Percentiles rank a stretch among this genome's conserved stretches.
These are phyloP conservation scores for Calonectria pauciramosa DNA, from an alignment of 2,329 filamentous ascomycete genomes.

Conservation along the genomic window DNA sequence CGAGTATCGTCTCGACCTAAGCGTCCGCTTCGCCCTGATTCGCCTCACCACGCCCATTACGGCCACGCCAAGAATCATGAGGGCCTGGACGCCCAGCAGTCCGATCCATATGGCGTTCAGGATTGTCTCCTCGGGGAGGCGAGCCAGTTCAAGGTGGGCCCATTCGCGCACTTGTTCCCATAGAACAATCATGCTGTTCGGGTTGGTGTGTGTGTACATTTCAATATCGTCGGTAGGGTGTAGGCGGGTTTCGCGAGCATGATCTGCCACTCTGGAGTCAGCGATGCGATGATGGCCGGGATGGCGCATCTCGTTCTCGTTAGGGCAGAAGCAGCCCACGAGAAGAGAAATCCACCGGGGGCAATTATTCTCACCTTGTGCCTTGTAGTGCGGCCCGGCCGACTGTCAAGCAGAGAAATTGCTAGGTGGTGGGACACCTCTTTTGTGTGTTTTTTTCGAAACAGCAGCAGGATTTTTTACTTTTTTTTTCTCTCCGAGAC, in stretches of 20 bases:
- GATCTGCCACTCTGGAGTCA: conserved; percentile 29
- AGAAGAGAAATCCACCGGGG: neutral
- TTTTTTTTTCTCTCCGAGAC: neutral
- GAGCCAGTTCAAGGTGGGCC: conserved; percentile 41
- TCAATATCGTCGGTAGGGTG: conserved; percentile 27
- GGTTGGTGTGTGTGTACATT: conserved; percentile 29
- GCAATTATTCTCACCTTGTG: conserved; percentile 25
- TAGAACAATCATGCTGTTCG: conserved; percentile 27
- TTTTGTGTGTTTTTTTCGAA: neutral
- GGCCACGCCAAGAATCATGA: conserved; percentile 59
- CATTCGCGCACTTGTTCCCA: conserved; percentile 25
- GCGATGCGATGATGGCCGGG: neutral
- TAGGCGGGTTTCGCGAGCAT: conserved; percentile 40
- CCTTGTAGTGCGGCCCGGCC: conserved; percentile 17
- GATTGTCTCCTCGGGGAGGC: conserved; percentile 50
- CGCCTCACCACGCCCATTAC: conserved; percentile 48
- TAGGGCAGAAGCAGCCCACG: conserved; percentile 16
- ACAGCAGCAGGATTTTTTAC: neutral
- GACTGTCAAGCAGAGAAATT: conserved; percentile 20
- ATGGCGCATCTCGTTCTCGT: neutral
- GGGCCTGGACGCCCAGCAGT: conserved; percentile 59
- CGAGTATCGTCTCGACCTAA: conserved; percentile 24
- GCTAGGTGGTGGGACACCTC: neutral
- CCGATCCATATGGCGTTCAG: conserved; percentile 63
- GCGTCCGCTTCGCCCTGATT: conserved; percentile 36